Percentiles rank a stretch among this genome's conserved stretches.
phyloP scores from a whole-genome alignment of 768 basidiomycete genomes.

The Boletellus ananiceps region DNA sequence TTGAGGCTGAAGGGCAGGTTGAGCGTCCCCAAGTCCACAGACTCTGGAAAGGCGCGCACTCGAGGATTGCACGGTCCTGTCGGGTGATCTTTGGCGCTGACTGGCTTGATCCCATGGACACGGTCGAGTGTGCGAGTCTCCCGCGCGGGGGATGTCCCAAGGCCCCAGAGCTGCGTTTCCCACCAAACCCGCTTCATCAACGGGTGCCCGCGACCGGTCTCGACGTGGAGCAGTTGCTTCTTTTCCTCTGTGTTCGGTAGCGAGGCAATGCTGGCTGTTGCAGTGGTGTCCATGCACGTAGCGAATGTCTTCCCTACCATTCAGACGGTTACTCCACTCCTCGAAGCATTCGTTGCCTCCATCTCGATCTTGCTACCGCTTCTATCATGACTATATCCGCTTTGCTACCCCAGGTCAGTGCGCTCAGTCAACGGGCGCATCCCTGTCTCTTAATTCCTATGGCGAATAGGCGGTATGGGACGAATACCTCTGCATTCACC shows the following conservation, averaged over 20 bases:
- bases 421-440: not conserved
- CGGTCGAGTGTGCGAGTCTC: not conserved
- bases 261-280: conserved; percentile 28
- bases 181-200: conserved; percentile 10
- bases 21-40: conserved; percentile 16
- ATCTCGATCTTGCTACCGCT: conserved; percentile 19
- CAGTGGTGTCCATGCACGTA: conserved; percentile 20
- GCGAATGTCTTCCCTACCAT: conserved; percentile 27
- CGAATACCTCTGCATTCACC: conserved; percentile 72
- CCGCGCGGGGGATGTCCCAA: not conserved
- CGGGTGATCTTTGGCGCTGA: conserved; percentile 85
- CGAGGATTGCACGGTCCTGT: conserved; percentile 92
- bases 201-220: conserved; percentile 9
- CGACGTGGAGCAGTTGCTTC: conserved; percentile 6
- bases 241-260: conserved; percentile 7
- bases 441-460: conserved; percentile 6
- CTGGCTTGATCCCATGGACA: conserved; percentile 62
- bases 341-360: conserved; percentile 7
- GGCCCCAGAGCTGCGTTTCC: conserved; percentile 7
- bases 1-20: conserved; percentile 63
- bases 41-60: conserved; percentile 53
- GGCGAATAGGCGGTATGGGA: conserved; percentile 49
- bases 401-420: conserved; percentile 43
- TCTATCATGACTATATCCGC: conserved; percentile 71
- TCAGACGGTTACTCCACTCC: conserved; percentile 18